Evolutionary conservation across 1,139 yeast species (phyloP), one percentile per base, ranked within the genome.

Genomic region (Ogataea hybrid): DNA sequence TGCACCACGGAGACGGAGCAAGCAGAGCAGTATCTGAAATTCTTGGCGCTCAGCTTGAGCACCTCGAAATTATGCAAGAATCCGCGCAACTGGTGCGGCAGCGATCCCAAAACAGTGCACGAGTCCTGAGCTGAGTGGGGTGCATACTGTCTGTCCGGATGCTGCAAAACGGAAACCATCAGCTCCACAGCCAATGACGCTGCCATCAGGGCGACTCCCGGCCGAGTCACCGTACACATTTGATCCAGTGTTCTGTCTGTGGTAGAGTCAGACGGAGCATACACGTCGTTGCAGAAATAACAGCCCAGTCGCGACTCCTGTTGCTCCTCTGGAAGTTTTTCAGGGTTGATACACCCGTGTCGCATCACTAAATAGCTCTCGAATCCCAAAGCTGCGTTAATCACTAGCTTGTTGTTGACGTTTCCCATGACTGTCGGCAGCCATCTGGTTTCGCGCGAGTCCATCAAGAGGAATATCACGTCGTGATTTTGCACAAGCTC

Each of bases 191-290:
- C 96, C 32, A 82, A 67, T 0, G 97, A 79, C 0, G 96, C 77
- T 0, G 98, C 97, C 63, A 88, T 68, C 56, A 85, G 68, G 0
- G 98, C 96, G 0, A 84, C 90, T 0, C 99, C 98, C 0, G 99
- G 98, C 34, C 98, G 69, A 0, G 98, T 92, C 1, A 92, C 98
- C 0, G 98, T 92, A 60, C 99, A 92, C 97, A 92, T 92, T 62
- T 92, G 97, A 63, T 92, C 99, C 47, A 92, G 67, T 0, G 97
- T 85, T 39, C 96, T 70, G 57, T 89, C 95, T 0, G 87, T 73
- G 14, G 87, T 67, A 48, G 95, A 84, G 59, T 92, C 96, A 6
- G 81, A 70, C 0, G 99, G 98, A 0, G 97, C 97, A 37, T 89
- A 90, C 7, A 92, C 89, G 59, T 94, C 98, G 60, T 89, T 88